Evolutionary conservation across 2,329 filamentous ascomycete genomes (phyloP), one percentile per base, ranked within the genome.

Genomic region (Dactylellina haptotyla): DNA sequence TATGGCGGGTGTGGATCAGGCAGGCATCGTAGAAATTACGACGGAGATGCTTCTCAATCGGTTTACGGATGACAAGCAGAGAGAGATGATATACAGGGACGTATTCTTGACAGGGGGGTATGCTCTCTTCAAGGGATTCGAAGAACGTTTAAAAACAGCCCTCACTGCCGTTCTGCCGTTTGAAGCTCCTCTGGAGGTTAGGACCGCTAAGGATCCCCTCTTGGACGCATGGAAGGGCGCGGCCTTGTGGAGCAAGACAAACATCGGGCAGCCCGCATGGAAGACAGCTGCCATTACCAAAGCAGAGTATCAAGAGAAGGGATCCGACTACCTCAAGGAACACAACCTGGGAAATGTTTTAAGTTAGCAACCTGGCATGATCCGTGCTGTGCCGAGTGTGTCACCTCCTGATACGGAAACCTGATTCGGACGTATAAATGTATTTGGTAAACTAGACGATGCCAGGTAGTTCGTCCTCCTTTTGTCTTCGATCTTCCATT

Each of bases 41-140:
- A 90, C 92, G 14, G 92, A 96, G 78, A 95, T 99, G 75, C 84
- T 98, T 23, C 92, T 87, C 48, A 91, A 96, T 81, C 89, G 95
- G 2, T 87, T 98, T 10, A 83, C 83, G 0, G 82, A 83, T 26
- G 79, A 83, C 0, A 78, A 66, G 43, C 69, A 18, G 83, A 83
- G 50, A 78, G 87, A 62, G 76, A 81, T 12, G 81, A 81, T 34
- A 70, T 82, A 97, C 20, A 88, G 87, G 50, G 94, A 99, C 80
- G 86, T 99, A 41, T 99, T 99, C 83, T 82, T 98, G 43, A 98
- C 94, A 0, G 95, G 95, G 18, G 95, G 95, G n/a, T 95, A 94
- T 80, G 92, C 91, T 0, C 82, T 96, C 43, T 97, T 97, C 82
- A 82, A 87, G 73, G 90, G 90, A 75, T 97, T 98, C 79, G 93